phyloP scores from a whole-genome alignment of 345 rosid species.

The Populus deltoides region DNA sequence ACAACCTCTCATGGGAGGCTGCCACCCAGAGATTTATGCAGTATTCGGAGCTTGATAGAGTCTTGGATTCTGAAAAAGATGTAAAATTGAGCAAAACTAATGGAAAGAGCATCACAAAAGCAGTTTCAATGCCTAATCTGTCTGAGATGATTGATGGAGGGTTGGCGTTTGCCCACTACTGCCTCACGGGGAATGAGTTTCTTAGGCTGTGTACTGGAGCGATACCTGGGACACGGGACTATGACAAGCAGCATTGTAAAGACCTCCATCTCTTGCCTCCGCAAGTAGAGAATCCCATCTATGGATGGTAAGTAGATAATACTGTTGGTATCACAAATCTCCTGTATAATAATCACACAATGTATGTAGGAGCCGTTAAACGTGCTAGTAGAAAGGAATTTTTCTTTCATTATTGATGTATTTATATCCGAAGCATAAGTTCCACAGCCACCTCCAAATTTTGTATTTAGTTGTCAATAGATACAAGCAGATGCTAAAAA shows the following conservation, averaged over 20 bases:
- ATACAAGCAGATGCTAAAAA: slow-evolving; percentile 10
- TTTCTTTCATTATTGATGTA: not conserved
- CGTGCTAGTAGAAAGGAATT: slow-evolving; percentile 6
- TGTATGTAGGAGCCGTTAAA: slow-evolving; percentile 18
- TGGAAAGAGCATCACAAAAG: slow-evolving; percentile 37
- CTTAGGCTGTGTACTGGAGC: slow-evolving; percentile 83
- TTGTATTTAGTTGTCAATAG: slow-evolving; percentile 11
- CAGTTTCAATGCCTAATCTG: slow-evolving; percentile 58
- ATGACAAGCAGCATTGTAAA: slow-evolving; percentile 76
- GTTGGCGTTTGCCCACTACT: slow-evolving; percentile 80
- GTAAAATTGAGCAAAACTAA: slow-evolving; percentile 17
- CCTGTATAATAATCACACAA: slow-evolving; percentile 12
- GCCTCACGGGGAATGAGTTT: slow-evolving; percentile 83
- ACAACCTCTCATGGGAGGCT: slow-evolving; percentile 94
- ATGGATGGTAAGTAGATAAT: slow-evolving; percentile 54
- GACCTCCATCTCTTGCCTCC: slow-evolving; percentile 84
- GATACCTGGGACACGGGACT: slow-evolving; percentile 74
- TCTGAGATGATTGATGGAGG: slow-evolving; percentile 74
- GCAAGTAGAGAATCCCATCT: slow-evolving; percentile 73
- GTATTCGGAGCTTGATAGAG: slow-evolving; percentile 68
- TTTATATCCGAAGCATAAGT: slow-evolving; percentile 1
- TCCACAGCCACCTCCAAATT: slow-evolving; percentile 12
- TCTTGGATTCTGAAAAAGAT: slow-evolving; percentile 36
- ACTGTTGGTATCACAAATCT: not conserved
- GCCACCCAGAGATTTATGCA: slow-evolving; percentile 89